A percentile compares a stretch with the other conserved stretches of the same genome.
These are phyloP conservation scores for Fusarium bulbicola DNA, from an alignment of 2,329 filamentous ascomycete genomes.

Conservation along the genomic window DNA sequence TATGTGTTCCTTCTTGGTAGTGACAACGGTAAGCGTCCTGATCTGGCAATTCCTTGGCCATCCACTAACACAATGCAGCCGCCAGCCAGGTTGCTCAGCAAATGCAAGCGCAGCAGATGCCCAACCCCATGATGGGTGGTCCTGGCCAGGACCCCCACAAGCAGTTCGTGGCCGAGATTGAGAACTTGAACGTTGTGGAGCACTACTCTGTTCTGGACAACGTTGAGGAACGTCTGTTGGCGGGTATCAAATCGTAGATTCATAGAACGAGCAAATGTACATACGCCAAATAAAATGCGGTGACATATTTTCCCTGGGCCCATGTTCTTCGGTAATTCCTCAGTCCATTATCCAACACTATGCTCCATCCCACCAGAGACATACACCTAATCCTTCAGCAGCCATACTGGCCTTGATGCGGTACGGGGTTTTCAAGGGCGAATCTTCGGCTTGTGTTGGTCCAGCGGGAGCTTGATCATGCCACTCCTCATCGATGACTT, in stretches of 20 bases:
- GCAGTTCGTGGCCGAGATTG: slow-evolving; percentile 89
- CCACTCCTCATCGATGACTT: slow-evolving; percentile 90
- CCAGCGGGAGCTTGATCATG: slow-evolving; percentile 83
- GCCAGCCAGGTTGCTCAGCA: slow-evolving; percentile 93
- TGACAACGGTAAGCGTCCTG: slow-evolving; percentile 80
- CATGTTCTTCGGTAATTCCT: slow-evolving; percentile 1
- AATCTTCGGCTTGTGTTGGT: slow-evolving; percentile 68
- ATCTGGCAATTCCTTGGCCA: background rate
- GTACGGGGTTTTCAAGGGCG: slow-evolving; percentile 74
- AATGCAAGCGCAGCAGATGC: slow-evolving; percentile 73
- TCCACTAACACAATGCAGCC: slow-evolving; percentile 60
- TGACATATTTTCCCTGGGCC: slow-evolving; percentile 26
- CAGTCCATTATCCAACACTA: slow-evolving; percentile 22
- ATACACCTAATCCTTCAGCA: slow-evolving; percentile 68
- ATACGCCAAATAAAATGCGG: slow-evolving; percentile 39
- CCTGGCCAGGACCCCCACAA: slow-evolving; percentile 96
- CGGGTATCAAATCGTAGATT: slow-evolving; percentile 55
- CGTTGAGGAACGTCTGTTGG: slow-evolving; percentile 84
- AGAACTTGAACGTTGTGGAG: slow-evolving; percentile 95
- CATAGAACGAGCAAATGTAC: slow-evolving; percentile 41
- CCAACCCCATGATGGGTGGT: slow-evolving; percentile 78
- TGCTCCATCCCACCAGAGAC: slow-evolving; percentile 68
- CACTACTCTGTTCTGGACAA: slow-evolving; percentile 92
- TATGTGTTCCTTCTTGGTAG: slow-evolving; percentile 97
- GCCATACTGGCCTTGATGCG: slow-evolving; percentile 73